Evolutionary conservation across 2,329 filamentous ascomycete genomes (phyloP).

Genomic region (Fusarium kyushuense): DNA sequence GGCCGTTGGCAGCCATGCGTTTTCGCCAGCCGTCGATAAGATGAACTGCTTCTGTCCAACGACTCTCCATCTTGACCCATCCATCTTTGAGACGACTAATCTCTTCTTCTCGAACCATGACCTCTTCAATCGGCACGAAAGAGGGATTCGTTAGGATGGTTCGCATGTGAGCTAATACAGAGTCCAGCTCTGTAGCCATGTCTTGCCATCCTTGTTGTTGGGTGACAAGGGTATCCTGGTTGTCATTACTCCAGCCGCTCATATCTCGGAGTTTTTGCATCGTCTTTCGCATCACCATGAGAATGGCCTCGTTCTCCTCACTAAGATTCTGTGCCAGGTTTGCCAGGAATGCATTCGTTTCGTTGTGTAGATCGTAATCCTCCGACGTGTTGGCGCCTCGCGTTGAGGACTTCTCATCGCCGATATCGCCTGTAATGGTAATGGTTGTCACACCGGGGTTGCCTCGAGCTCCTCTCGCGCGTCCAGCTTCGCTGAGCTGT

Average conservation of each 20-base stretch:
- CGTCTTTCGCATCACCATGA: conserved; percentile 77
- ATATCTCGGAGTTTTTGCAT: conserved; percentile 78
- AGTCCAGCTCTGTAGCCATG: conserved; percentile 79
- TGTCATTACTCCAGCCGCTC: conserved; percentile 65
- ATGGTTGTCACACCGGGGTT: conserved; percentile 69
- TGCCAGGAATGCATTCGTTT: conserved; percentile 92
- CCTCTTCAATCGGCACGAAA: conserved; percentile 95
- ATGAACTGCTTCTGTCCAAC: conserved; percentile 89
- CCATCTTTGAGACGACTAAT: conserved; percentile 85
- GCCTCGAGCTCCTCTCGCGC: conserved; percentile 68
- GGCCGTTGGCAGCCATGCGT: conserved; percentile 78
- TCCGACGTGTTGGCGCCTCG: conserved; percentile 47
- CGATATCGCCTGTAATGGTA: conserved; percentile 66
- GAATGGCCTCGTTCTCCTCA: conserved; percentile 89
- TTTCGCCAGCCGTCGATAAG: conserved; percentile 95
- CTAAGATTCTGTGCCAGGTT: conserved; percentile 84
- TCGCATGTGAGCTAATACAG: conserved; percentile 82
- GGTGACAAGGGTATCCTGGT: conserved; percentile 49
- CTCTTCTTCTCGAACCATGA: conserved; percentile 91
- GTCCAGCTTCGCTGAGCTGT: conserved; percentile 79
- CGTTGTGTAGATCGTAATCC: conserved; percentile 79
- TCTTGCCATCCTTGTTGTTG: conserved; percentile 67
- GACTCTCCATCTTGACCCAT: conserved; percentile 92
- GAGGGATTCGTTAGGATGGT: conserved; percentile 92
- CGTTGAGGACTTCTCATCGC: conserved; percentile 59